Conservation (phyloP, 768 basidiomycete species). For the Amanita molliuscula region DNA sequence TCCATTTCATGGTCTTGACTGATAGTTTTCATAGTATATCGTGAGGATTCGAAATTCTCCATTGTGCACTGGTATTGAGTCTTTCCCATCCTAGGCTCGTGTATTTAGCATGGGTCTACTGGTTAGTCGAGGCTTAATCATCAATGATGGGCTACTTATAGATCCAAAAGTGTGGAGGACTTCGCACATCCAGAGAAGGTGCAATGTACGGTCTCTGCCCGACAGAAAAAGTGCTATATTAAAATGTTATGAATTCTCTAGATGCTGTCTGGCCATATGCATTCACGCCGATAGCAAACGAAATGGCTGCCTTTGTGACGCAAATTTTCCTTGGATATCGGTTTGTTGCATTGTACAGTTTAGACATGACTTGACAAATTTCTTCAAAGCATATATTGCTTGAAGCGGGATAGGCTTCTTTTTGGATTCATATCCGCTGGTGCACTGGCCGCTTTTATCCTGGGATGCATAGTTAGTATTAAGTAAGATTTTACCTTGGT, state of each 20-base stretch:
- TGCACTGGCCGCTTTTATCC: background rate
- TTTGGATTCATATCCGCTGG: background rate
- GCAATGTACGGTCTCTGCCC: background rate
- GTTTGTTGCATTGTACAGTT: too few relatives aligned
- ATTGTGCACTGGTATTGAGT: background rate
- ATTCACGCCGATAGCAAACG: constrained; percentile 7
- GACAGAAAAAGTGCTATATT: too few relatives aligned
- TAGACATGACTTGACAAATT: too few relatives aligned
- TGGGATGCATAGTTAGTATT: background rate
- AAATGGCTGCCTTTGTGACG: constrained; percentile 7
- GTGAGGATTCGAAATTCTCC: constrained; percentile 6
- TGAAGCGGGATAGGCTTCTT: background rate
- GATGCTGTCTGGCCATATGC: constrained; percentile 7
- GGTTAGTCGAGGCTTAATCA: background rate
- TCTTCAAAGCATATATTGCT: background rate
- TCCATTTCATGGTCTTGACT: constrained; percentile 8
- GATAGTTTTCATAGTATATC: constrained; percentile 11
- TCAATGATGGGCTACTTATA: too few relatives aligned
- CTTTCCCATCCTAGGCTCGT: constrained; percentile 5
- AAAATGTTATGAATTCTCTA: background rate
- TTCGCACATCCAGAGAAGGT: constrained; percentile 8
- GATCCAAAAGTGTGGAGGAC: constrained; percentile 8
- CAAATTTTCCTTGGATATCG: constrained; percentile 6
- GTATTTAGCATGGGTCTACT: constrained; percentile 5
- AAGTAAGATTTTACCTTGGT: background rate